Evolutionary conservation across 2,329 filamentous ascomycete species (phyloP).

Genomic region (Cladobotryum protrusum): DNA sequence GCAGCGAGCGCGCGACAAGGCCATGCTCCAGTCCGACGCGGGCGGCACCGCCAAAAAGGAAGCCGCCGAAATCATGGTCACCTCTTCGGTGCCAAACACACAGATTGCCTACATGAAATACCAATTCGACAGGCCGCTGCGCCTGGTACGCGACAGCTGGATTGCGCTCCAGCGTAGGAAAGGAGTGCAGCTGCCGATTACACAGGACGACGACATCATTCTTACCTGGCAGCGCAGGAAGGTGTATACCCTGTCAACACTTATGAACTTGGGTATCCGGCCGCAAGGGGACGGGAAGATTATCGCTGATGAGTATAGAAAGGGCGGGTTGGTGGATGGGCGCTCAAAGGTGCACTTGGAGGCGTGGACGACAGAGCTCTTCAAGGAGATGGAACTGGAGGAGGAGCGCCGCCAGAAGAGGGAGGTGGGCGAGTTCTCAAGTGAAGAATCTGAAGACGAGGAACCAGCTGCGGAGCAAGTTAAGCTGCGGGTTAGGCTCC

Average conservation of each 20-base stretch:
- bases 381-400: constrained; percentile 41
- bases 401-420: constrained; percentile 42
- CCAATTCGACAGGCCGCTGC: constrained; percentile 60
- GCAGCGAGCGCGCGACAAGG: constrained; percentile 23
- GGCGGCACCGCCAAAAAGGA: constrained; percentile 20
- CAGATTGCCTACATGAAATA: constrained; percentile 53
- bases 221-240: constrained; percentile 72
- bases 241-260: constrained; percentile 71
- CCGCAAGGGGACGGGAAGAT: constrained; percentile 36
- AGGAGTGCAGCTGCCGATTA: constrained; percentile 27
- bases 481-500: constrained; percentile 47
- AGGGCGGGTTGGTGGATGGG: constrained; percentile 42
- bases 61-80: constrained; percentile 39
- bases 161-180: constrained; percentile 51
- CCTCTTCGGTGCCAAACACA: constrained; percentile 57
- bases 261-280: constrained; percentile 58
- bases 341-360: constrained; percentile 64
- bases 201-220: constrained; percentile 53
- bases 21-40: constrained; percentile 14
- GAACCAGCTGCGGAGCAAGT: constrained; percentile 19
- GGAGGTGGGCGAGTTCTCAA: constrained; percentile 34
- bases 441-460: constrained; percentile 24
- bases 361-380: constrained; percentile 65
- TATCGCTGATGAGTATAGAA: constrained; percentile 27
- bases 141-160: constrained; percentile 64